Conservation (phyloP, 495 filamentous ascomycete genomes). For the Apodospora peruviana region DNA sequence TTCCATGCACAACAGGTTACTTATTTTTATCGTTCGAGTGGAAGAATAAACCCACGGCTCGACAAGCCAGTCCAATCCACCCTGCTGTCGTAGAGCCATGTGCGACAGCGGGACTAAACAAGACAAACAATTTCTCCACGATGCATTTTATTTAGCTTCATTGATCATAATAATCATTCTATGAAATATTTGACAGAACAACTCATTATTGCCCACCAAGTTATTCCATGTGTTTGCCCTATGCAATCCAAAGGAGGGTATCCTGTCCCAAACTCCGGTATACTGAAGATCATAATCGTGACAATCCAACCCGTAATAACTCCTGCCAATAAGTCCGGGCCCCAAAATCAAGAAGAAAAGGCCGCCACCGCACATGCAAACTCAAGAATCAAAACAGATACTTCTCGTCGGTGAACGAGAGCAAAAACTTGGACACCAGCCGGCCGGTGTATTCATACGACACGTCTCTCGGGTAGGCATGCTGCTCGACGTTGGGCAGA, state of each 20-base stretch:
- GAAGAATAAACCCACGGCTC: conserved; percentile 52
- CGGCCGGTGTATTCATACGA: conserved; percentile 44
- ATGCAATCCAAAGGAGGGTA: background rate
- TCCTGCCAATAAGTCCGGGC: background rate
- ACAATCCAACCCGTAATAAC: too few relatives aligned
- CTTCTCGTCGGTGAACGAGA: conserved; percentile 42
- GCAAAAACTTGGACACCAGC: conserved; percentile 43
- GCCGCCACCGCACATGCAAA: too few relatives aligned
- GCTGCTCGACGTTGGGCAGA: conserved; percentile 35
- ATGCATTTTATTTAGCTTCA: too few relatives aligned
- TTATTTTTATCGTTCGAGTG: conserved; percentile 55
- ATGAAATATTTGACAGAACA: too few relatives aligned
- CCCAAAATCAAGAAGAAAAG: too few relatives aligned
- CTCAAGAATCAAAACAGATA: conserved; percentile 18
- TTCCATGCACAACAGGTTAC: conserved; percentile 49
- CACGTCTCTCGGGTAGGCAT: conserved; percentile 38
- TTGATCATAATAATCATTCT: too few relatives aligned
- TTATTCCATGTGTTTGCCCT: background rate
- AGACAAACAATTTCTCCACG: conserved; percentile 54
- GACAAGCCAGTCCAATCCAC: conserved; percentile 60
- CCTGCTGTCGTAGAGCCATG: conserved; percentile 44
- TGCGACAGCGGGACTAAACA: conserved; percentile 55
- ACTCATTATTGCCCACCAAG: too few relatives aligned
- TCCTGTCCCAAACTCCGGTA: background rate
- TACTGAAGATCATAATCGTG: too few relatives aligned